Conservation (phyloP, 106 monocot genomes). For the Apostasia shenzhenica region DNA sequence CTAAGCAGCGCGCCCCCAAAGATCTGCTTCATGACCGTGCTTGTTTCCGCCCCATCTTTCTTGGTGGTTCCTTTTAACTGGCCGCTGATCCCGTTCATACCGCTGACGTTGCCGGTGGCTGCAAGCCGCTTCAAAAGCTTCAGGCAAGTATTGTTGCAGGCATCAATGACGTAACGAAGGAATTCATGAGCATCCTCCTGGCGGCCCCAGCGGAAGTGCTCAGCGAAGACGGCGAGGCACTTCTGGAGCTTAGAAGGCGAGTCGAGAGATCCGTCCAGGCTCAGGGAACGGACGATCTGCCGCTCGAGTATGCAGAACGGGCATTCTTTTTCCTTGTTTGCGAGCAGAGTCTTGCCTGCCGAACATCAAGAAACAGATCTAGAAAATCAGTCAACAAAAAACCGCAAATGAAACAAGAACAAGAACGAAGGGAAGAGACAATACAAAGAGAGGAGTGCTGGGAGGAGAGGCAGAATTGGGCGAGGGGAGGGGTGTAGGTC, state of each 20-base stretch:
- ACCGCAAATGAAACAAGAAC: background rate
- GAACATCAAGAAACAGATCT: background rate
- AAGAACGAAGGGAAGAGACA: conserved; percentile 3
- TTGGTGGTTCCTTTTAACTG: background rate
- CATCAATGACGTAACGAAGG: conserved; percentile 86
- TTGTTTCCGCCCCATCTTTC: conserved; percentile 7
- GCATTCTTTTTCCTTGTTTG: conserved; percentile 61
- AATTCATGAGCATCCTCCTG: conserved; percentile 99
- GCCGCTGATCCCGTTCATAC: conserved; percentile 4
- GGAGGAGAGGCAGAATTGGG: conserved; percentile 69
- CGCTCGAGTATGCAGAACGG: conserved; percentile 87
- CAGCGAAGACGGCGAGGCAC: conserved; percentile 62
- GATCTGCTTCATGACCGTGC: conserved; percentile 74
- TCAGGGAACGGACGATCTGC: conserved; percentile 63
- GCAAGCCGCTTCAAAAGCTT: conserved; percentile 37
- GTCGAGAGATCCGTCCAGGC: conserved; percentile 44
- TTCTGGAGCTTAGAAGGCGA: conserved; percentile 63
- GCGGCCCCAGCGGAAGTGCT: conserved; percentile 81
- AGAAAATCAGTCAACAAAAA: conserved; percentile 1
- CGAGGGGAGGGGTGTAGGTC: conserved; percentile 90
- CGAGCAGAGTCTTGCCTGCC: conserved; percentile 41
- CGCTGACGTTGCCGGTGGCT: background rate
- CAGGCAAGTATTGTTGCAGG: conserved; percentile 69
- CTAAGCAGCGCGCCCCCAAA: conserved; percentile 88
- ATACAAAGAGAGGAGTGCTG: conserved; percentile 77